phyloP scores from a whole-genome alignment of 306 rosid species.

The Crataegus laevigata region DNA sequence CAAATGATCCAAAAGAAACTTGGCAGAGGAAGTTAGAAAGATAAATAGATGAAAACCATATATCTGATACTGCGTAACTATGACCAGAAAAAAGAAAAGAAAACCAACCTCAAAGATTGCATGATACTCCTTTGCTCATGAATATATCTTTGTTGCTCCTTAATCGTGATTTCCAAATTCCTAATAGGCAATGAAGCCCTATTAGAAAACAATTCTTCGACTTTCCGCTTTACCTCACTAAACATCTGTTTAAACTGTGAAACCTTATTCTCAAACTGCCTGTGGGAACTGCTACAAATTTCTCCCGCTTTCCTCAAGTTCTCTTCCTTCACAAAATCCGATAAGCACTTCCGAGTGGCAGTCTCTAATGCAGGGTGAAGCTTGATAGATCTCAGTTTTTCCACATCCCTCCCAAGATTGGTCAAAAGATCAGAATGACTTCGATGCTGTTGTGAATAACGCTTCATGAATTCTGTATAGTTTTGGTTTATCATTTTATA shows the following conservation, averaged over 20 bases:
- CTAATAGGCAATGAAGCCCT: conserved; percentile 33
- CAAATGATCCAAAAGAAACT: not conserved
- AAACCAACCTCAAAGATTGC: conserved; percentile 91
- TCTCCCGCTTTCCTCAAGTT: conserved; percentile 69
- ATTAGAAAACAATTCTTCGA: conserved; percentile 65
- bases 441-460: conserved; percentile 60
- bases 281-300: conserved; percentile 66
- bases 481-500: conserved; percentile 62
- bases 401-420: conserved; percentile 69
- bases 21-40: not conserved
- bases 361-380: conserved; percentile 77
- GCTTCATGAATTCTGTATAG: conserved; percentile 82
- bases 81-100: not conserved
- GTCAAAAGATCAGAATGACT: conserved; percentile 73
- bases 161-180: conserved; percentile 48
- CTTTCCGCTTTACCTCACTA: conserved; percentile 57
- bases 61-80: not conserved
- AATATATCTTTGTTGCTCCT: conserved; percentile 55
- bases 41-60: conserved; percentile 1
- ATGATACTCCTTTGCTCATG: conserved; percentile 81
- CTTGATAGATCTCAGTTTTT: conserved; percentile 61
- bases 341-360: conserved; percentile 49
- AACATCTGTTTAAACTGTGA: conserved; percentile 65
- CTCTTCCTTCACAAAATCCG: conserved; percentile 94
- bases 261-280: conserved; percentile 90